phyloP scores from a whole-genome alignment of 192 early-diverging fungal genomes.

The Podila epigama region DNA sequence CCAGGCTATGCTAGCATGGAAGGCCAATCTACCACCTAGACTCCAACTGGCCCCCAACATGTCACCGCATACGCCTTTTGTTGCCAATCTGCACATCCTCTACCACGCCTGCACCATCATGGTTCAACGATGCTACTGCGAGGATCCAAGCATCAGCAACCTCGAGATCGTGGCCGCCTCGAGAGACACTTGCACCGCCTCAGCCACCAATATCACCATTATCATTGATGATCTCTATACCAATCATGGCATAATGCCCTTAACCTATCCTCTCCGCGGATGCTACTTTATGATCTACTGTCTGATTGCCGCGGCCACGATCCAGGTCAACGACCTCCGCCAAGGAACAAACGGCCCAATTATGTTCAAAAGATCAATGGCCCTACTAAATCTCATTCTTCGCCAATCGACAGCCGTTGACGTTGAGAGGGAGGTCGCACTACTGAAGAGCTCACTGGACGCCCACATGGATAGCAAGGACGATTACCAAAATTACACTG shows the following conservation, averaged over 20 bases:
- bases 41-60: slow-evolving; percentile 41
- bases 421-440: slow-evolving; percentile 24
- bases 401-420: slow-evolving; percentile 29
- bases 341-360: slow-evolving; percentile 24
- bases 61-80: slow-evolving; percentile 46
- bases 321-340: slow-evolving; percentile 48
- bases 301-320: slow-evolving; percentile 52
- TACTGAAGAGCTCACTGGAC: slow-evolving; percentile 27
- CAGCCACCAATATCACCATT: slow-evolving; percentile 56
- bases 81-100: slow-evolving; percentile 59
- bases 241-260: slow-evolving; percentile 36
- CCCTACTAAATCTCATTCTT: slow-evolving; percentile 20
- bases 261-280: slow-evolving; percentile 57
- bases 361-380: slow-evolving; percentile 30
- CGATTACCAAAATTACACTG: background rate
- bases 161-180: slow-evolving; percentile 27
- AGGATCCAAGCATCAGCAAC: slow-evolving; percentile 51
- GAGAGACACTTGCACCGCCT: slow-evolving; percentile 47
- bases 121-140: slow-evolving; percentile 56
- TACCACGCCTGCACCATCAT: slow-evolving; percentile 55
- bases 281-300: slow-evolving; percentile 58
- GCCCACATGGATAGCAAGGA: slow-evolving; percentile 9
- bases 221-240: slow-evolving; percentile 53
- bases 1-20: slow-evolving; percentile 25
- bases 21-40: slow-evolving; percentile 31